A percentile compares a stretch with the other conserved stretches of the same genome.
Evolutionary conservation across 345 rosid genomes (phyloP).

Genomic region (Litchi chinensis): DNA sequence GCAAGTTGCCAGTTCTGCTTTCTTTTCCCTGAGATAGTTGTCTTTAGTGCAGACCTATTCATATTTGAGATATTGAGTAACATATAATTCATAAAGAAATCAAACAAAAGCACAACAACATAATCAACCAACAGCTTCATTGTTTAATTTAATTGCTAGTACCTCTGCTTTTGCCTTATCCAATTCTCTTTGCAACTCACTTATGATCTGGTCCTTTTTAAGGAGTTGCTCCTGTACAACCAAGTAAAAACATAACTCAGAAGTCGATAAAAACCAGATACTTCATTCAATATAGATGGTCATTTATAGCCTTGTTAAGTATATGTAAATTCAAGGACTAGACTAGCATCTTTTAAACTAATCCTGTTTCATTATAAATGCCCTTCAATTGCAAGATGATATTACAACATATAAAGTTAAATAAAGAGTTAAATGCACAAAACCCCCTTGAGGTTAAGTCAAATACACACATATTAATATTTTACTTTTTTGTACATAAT

Average conservation of each 20-base stretch:
- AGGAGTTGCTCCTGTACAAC: conserved; percentile 69
- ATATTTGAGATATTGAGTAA: conserved; percentile 5
- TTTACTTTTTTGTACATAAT: too few relatives aligned
- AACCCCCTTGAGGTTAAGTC: too few relatives aligned
- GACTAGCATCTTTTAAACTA: too few relatives aligned
- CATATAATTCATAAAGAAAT: conserved; percentile 11
- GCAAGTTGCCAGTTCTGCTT: conserved; percentile 62
- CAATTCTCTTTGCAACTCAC: conserved; percentile 70
- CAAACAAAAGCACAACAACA: not conserved
- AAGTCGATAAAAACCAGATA: not conserved
- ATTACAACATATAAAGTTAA: too few relatives aligned
- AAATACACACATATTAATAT: too few relatives aligned
- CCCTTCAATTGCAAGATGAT: too few relatives aligned
- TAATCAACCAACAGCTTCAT: conserved; percentile 67
- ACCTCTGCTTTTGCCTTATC: conserved; percentile 87
- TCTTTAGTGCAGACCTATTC: conserved; percentile 92
- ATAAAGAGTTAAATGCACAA: too few relatives aligned
- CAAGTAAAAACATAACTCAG: conserved; percentile 12
- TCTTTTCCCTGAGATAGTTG: conserved; percentile 82
- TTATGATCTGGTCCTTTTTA: conserved; percentile 61
- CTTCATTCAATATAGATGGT: too few relatives aligned
- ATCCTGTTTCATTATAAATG: too few relatives aligned
- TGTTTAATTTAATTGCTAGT: conserved; percentile 76
- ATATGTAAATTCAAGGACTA: too few relatives aligned
- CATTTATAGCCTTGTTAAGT: too few relatives aligned